Evolutionary conservation across 2,329 filamentous ascomycete genomes (phyloP), one percentile per base, ranked within the genome.

Genomic region (Xylariaceae sp.): DNA sequence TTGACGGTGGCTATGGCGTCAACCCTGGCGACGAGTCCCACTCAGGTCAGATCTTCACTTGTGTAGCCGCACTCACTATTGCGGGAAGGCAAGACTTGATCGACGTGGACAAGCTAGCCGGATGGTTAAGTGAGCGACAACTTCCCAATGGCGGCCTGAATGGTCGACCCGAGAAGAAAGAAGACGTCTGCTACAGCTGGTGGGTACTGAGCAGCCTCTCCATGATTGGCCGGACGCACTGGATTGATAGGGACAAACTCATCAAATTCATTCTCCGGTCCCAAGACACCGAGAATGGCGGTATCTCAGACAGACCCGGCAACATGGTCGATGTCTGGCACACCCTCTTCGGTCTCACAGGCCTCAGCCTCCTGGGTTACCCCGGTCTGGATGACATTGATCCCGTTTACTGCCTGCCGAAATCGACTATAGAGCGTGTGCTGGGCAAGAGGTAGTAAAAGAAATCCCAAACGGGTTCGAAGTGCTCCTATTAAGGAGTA

Each of bases 141-240:
- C 80, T 96, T 34, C 83, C 90, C 8, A 88, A 87, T 52, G 94
- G 94, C 35, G 94, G 94, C 0, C 78, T 99, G 54, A 99, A 99
- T 72, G 94, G 94, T 2, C 83, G 94, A 53, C 94, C 94, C 0
- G 94, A 97, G 76, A 99, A 99, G 78, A 78, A 89, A 63, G 93
- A 96, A 72, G 94, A 99, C 73, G 93, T 96, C 11, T 99, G 94
- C 77, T 99, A 99, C 76, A 96, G 91, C 73, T 99, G 94, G 94
- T 99, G 94, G 94, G 94, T 97, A 50, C 78, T 93, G 70, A 93
- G 90, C 71, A 96, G 92, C 72, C 77, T 99, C 66, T 88, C 89
- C 51, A 97, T 97, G 82, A 89, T 99, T 66, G 86, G 83, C 56
- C 87, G 88, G 57, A 82, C 92, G 56, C 90, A 97, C 73, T 99